Conservation (phyloP, 352 stramenopile species). For the Phytophthora fragariaefolia region DNA sequence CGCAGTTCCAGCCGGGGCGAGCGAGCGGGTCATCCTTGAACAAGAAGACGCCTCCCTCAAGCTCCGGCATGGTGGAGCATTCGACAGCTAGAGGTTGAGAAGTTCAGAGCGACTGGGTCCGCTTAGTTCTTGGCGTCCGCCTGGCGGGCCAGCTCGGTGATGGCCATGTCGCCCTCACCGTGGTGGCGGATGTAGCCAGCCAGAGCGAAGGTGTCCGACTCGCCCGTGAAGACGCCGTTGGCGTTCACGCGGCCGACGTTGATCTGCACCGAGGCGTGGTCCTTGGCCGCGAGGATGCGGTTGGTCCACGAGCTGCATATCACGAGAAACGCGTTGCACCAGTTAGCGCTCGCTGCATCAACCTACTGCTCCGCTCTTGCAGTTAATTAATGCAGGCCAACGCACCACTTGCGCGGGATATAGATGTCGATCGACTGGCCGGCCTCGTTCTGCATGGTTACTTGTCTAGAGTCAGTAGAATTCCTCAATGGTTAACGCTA, state of each 20-base stretch:
- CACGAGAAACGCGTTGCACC: background rate
- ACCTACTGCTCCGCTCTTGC: background rate
- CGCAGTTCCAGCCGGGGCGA: conserved; percentile 14
- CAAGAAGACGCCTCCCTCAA: conserved; percentile 1
- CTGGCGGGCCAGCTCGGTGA: conserved; percentile 85
- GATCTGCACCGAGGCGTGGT: conserved; percentile 98
- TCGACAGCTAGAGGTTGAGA: conserved; percentile 23
- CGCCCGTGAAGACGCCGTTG: conserved; percentile 96
- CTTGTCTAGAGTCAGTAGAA: conserved; percentile 67
- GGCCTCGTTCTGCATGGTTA: conserved; percentile 98
- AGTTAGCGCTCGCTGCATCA: conserved; percentile 17
- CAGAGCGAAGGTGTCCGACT: conserved; percentile 95
- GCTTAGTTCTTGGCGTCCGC: conserved; percentile 85
- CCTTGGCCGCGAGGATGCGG: conserved; percentile 97
- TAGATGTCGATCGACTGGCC: conserved; percentile 99
- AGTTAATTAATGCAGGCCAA: conserved; percentile 6
- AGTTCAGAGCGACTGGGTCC: conserved; percentile 5
- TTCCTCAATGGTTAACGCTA: conserved; percentile 46
- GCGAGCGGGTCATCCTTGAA: conserved; percentile 1
- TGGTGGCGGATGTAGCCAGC: conserved; percentile 98
- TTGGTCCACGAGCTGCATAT: conserved; percentile 96
- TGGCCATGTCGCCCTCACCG: conserved; percentile 94
- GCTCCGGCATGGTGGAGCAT: conserved; percentile 2
- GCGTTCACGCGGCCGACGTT: conserved; percentile 98
- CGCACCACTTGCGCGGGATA: conserved; percentile 97